Evolutionary conservation across 768 basidiomycete species (phyloP).

Genomic region (Hirschioporus abietinus): DNA sequence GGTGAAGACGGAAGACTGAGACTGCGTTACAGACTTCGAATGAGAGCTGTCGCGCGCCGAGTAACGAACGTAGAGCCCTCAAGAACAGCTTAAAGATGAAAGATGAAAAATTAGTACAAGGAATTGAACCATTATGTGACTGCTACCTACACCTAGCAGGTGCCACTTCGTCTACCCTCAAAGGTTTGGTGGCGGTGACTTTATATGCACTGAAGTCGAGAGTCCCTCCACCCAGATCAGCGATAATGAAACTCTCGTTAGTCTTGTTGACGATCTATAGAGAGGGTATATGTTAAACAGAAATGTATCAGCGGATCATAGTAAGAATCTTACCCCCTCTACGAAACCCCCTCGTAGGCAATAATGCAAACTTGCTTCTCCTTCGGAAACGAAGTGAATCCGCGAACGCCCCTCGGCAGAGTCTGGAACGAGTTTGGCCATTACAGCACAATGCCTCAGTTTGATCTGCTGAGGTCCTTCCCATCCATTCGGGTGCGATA

Average conservation of each 20-base stretch:
- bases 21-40: slow-evolving; percentile 24
- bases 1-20: not conserved
- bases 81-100: slow-evolving; percentile 28
- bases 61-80: slow-evolving; percentile 36
- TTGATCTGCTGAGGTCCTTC: slow-evolving; percentile 38
- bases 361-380: slow-evolving; percentile 50
- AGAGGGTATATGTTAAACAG: not conserved
- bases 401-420: slow-evolving; percentile 30
- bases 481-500: slow-evolving; percentile 47
- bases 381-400: slow-evolving; percentile 47
- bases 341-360: slow-evolving; percentile 33
- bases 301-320: not conserved
- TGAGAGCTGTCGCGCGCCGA: slow-evolving; percentile 25
- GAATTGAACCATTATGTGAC: not conserved
- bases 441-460: slow-evolving; percentile 38
- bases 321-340: not conserved
- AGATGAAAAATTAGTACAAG: not conserved
- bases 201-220: slow-evolving; percentile 43
- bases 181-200: not conserved
- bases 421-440: slow-evolving; percentile 35
- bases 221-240: slow-evolving; percentile 78
- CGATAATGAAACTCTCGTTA: slow-evolving; percentile 58
- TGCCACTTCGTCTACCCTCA: not conserved
- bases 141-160: not conserved
- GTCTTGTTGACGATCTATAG: not conserved